These are phyloP conservation scores for Xylogone sp. DNA, from an alignment of 2,329 filamentous ascomycete species.

Conservation along the genomic window DNA sequence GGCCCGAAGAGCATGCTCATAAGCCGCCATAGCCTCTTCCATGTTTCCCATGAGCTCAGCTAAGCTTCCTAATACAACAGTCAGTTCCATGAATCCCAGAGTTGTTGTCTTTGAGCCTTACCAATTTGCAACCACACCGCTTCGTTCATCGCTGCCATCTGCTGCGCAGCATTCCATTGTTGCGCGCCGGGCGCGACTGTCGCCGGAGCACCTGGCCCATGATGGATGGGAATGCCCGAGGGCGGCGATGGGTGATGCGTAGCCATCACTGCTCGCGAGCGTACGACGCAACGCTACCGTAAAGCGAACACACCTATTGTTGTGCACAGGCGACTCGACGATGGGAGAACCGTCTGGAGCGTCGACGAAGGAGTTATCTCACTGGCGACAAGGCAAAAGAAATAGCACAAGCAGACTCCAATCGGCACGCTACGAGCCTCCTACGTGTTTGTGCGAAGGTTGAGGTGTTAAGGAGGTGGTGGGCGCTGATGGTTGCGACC, in stretches of 20 bases:
- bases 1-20: constrained; percentile 83
- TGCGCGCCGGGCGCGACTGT: constrained; percentile 19
- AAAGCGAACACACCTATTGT: background rate
- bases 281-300: constrained; percentile 1
- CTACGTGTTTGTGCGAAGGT: background rate
- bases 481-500: background rate
- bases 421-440: background rate
- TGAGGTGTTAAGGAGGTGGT: background rate
- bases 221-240: constrained; percentile 54
- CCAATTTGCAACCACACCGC: constrained; percentile 89
- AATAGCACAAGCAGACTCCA: background rate
- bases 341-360: no score
- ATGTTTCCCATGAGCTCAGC: constrained; percentile 84
- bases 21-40: constrained; percentile 85
- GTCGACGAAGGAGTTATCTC: background rate
- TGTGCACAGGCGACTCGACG: background rate
- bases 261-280: constrained; percentile 19
- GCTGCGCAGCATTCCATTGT: constrained; percentile 53
- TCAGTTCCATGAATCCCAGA: constrained; percentile 26
- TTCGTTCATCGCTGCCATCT: constrained; percentile 78
- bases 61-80: constrained; percentile 60
- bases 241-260: constrained; percentile 29
- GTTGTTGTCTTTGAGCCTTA: constrained; percentile 43
- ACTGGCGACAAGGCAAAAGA: background rate
- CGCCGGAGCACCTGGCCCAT: constrained; percentile 26